Conservation (phyloP, 495 filamentous ascomycete genomes). For the Tuber calosporum region DNA sequence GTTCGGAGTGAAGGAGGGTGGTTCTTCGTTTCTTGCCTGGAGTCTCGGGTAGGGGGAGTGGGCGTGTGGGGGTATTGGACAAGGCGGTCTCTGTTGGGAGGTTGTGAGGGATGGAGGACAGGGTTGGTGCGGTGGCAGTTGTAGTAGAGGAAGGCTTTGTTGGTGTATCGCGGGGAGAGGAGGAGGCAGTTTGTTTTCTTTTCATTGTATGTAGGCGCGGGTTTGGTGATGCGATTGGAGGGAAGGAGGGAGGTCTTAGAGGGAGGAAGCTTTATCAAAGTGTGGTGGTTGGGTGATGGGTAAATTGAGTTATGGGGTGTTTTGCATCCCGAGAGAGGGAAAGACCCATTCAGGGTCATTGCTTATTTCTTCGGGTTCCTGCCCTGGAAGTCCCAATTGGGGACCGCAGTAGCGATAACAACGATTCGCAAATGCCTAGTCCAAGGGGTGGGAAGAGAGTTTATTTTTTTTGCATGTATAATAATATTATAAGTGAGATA, state of each 20-base stretch:
- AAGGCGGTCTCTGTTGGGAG: background rate
- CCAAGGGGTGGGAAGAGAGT: too few relatives aligned
- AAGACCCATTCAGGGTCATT: background rate
- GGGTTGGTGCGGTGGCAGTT: constrained; percentile 14
- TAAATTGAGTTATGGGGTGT: background rate
- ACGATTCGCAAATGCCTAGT: too few relatives aligned
- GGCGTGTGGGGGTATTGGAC: constrained; percentile 25
- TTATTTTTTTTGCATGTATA: too few relatives aligned
- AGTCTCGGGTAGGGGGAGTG: constrained; percentile 36
- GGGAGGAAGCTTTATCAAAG: background rate
- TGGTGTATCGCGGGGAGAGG: background rate
- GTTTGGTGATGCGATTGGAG: background rate
- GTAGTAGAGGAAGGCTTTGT: constrained; percentile 31
- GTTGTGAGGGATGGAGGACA: constrained; percentile 20
- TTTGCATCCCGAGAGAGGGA: background rate
- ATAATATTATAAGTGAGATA: too few relatives aligned
- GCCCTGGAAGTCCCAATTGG: too few relatives aligned
- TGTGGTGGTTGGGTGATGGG: background rate
- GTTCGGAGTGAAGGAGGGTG: constrained; percentile 21
- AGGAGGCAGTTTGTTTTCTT: background rate
- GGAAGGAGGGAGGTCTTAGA: background rate
- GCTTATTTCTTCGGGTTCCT: too few relatives aligned
- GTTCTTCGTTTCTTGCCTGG: constrained; percentile 30
- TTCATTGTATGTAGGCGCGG: background rate
- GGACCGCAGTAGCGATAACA: too few relatives aligned